Base-by-base conservation (phyloP, 192 early-diverging fungal species). In the Entomortierella parvispora region DNA sequence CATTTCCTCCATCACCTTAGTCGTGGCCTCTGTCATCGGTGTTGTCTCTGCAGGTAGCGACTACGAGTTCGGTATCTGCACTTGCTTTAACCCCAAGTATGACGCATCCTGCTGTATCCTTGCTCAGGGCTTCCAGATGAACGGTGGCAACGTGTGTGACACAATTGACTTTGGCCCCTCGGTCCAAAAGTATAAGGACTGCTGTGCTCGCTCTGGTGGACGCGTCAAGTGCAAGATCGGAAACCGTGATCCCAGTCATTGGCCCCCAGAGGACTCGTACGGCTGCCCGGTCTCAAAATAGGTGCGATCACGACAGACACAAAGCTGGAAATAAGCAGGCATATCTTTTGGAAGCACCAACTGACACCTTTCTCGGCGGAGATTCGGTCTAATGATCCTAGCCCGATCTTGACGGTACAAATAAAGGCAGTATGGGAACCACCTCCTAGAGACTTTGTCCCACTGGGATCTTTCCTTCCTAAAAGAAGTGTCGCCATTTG, bases 81-180 rank as follows among this genome's bases (percentile, higher is more conserved):
- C 66, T 3, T 78, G 74, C 54, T 78, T 78, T 48, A 51, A 31
- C 0, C 75, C 75, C 54, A 47, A 58, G 10, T 78, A 60, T 18
- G 75, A 69, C 49, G 75, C 75, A 18, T 78, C 75, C 26, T 78
- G 75, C 62, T 78, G 75, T 25, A 62, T 78, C 1, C 18, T 31
- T 20, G 75, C 43, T 3, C n/a, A 28, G 4, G 75, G 75, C 20
- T 25, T 2, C 28, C 61, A 62, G 74, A 11, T 3, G 6, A 51
- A 43, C 22, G 44, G 62, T 45, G 74, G 45, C 0, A 68, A 68
- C 33, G 65, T 68, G 0, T 70, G 68, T 43, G 51, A 70, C 12
- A 70, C 68, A 11, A 47, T 11, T 20, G 60, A 70, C 33, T 32
- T 45, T 20, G 18, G 8, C 1, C 26, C 2, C 23, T 50, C 51